phyloP scores from a whole-genome alignment of 306 rosid species.

The Crotalaria pallida region DNA sequence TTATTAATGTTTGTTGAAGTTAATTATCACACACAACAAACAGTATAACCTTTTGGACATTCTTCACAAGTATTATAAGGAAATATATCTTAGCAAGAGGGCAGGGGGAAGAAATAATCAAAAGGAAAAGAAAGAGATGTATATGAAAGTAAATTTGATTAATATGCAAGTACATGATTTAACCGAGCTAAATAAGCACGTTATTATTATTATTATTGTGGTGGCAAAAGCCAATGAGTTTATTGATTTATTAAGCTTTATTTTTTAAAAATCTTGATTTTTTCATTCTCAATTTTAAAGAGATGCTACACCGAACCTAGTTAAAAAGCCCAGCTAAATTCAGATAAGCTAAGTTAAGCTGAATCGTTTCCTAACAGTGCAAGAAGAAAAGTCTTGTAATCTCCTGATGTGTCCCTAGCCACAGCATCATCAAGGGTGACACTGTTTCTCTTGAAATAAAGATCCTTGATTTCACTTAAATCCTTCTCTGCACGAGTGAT shows the following conservation, averaged over 20 bases:
- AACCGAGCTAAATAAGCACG: background rate
- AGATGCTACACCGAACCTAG: background rate
- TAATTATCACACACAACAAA: background rate
- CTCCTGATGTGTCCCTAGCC: constrained; percentile 34
- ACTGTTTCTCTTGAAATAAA: constrained; percentile 36
- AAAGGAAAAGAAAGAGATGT: background rate
- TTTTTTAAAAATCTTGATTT: background rate
- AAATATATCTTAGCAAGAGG: background rate
- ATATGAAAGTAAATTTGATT: background rate
- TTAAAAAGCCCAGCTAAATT: background rate
- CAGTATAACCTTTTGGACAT: no score
- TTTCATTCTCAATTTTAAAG: background rate
- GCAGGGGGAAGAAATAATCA: background rate
- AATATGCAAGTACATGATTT: background rate
- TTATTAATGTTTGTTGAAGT: background rate
- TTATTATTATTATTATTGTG: constrained; percentile 4
- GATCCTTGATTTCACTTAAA: constrained; percentile 38
- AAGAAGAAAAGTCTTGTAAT: constrained; percentile 38
- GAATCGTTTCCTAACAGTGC: constrained; percentile 18
- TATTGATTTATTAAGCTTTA: background rate
- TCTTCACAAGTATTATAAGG: background rate
- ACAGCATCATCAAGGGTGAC: constrained; percentile 24
- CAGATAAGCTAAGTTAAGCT: background rate
- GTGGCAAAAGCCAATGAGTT: background rate
- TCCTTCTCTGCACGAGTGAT: constrained; percentile 49